Evolutionary conservation across 352 stramenopile species (phyloP), one percentile per base, ranked within the genome.

Genomic region (Blastocystis sp.): DNA sequence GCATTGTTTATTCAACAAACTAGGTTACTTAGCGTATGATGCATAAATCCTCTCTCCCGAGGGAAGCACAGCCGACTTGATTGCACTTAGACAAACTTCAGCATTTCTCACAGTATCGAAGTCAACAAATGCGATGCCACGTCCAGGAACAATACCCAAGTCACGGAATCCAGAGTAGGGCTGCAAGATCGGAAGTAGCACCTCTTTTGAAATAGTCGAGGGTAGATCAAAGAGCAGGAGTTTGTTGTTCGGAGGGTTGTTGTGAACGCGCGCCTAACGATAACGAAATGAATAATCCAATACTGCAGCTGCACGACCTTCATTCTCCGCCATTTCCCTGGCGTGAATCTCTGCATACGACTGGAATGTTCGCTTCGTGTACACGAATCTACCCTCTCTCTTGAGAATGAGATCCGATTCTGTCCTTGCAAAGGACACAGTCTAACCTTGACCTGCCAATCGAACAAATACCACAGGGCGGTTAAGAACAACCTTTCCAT

Each of bases 401-500:
- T 89, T 89, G 47, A 79, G 63, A 76, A 89, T 89, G 24, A 89
- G 18, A n/a, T 89, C 78, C 6, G 78, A 89, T 26, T 89, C 78
- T 62, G 53, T 69, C n/a, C 76, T 89, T 11, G 78, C 78, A 55
- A 76, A 89, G 37, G 41, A 41, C 43, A 89, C 53, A 5, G 66
- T 89, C 64, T 82, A 66, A 20, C 20, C 8, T 37, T 50, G 11
- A 82, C 30, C 26, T 39, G 16, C 6, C 8, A 1, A 11, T 1
- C 41, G 8, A 54, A 82, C 20, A 18, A 43, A 7, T 82, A 82
- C 73, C 43, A 89, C 66, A 24, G 78, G 66, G 45, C 78, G 78
- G 53, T 89, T 89, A 16, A 79, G 41, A 45, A 89, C 47, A 0
- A 79, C 78, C 43, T 79, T 79, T 63, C 78, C 78, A 30, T 79